phyloP scores from a whole-genome alignment of 306 rosid species.

The Abrus precatorius region DNA sequence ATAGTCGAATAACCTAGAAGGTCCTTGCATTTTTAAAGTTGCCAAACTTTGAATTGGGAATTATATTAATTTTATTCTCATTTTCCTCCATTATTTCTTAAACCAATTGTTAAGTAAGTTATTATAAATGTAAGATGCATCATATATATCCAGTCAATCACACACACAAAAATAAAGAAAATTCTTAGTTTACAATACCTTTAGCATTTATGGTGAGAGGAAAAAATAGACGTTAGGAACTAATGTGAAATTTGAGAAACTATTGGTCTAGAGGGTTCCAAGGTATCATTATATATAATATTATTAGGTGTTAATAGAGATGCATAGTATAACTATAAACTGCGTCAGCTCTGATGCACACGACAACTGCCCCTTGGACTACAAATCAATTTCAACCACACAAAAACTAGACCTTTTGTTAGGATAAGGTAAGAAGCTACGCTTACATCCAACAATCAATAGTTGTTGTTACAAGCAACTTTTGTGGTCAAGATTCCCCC shows the following conservation, averaged over 20 bases:
- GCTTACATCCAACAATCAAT: slow-evolving; percentile 27
- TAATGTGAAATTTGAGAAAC: not conserved
- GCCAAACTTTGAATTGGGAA: not conserved
- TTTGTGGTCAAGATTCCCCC: slow-evolving; percentile 42
- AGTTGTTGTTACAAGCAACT: not conserved
- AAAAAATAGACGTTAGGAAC: not conserved
- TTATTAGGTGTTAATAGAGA: not conserved
- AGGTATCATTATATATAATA: not conserved
- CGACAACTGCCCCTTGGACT: not conserved
- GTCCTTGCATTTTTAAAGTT: not conserved
- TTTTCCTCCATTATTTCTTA: not conserved
- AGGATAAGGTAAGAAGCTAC: slow-evolving; percentile 26
- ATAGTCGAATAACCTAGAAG: not conserved
- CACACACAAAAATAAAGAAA: no score
- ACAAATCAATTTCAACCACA: slow-evolving; percentile 43
- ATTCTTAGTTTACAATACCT: no score
- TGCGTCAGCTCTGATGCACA: slow-evolving; percentile 34
- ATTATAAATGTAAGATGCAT: no score
- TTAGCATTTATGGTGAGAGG: not conserved
- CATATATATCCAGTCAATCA: no score
- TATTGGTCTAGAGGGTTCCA: slow-evolving; percentile 14
- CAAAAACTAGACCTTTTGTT: slow-evolving; percentile 13
- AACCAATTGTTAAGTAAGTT: no score
- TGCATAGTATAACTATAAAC: not conserved
- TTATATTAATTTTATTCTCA: no score